These are phyloP conservation scores for Chlamydomonas incerta DNA, from an alignment of 139 green algal genomes.

Conservation along the genomic window DNA sequence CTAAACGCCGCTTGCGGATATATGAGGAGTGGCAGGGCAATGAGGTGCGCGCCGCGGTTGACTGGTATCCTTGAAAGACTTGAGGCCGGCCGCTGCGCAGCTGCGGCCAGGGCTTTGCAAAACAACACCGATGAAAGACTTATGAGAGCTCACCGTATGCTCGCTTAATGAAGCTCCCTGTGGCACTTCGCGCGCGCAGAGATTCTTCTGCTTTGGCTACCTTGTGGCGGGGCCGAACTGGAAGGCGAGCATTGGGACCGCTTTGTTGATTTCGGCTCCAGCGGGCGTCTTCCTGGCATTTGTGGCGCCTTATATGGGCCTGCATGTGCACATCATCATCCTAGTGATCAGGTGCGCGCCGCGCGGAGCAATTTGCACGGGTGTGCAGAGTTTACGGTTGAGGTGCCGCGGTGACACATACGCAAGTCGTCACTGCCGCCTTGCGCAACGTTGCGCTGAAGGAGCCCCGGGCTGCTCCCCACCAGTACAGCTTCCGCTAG, in stretches of 20 bases:
- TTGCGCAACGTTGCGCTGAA: too few species aligned
- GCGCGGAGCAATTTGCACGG: too few species aligned
- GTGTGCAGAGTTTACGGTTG: too few species aligned
- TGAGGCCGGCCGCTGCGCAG: background rate
- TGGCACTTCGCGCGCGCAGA: background rate
- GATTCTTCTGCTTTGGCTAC: slow-evolving; percentile 70
- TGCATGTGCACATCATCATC: slow-evolving; percentile 49
- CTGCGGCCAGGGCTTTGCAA: too few species aligned
- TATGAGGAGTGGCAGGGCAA: slow-evolving; percentile 79
- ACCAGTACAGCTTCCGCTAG: too few species aligned
- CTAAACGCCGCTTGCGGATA: slow-evolving; percentile 49
- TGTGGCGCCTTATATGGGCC: slow-evolving; percentile 71
- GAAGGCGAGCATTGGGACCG: slow-evolving; percentile 72
- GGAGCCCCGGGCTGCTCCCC: too few species aligned
- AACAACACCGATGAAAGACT: too few species aligned
- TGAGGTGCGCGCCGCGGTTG: slow-evolving; percentile 47
- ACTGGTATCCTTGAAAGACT: background rate
- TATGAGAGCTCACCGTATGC: too few species aligned
- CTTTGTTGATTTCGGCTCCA: slow-evolving; percentile 74
- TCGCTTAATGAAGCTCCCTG: too few species aligned
- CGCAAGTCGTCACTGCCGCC: too few species aligned
- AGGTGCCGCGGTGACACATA: too few species aligned
- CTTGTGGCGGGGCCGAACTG: slow-evolving; percentile 82
- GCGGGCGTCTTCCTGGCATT: slow-evolving; percentile 77
- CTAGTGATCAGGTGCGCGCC: slow-evolving; percentile 60